These are phyloP conservation scores for Ammopiptanthus mongolicus DNA, from an alignment of 306 rosid genomes.

Conservation along the genomic window DNA sequence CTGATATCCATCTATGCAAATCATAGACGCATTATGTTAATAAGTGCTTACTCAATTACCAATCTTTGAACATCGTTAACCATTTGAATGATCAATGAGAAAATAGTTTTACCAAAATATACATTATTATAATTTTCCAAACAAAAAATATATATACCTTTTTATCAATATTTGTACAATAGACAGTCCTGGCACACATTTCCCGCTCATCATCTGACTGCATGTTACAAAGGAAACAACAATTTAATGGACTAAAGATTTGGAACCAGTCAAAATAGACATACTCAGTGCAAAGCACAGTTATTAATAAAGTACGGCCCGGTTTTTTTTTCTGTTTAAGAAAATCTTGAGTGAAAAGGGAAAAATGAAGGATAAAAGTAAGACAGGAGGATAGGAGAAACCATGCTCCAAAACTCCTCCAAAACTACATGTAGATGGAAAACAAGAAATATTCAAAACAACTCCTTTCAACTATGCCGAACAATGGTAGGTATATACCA, in stretches of 20 bases:
- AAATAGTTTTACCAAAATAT: background rate
- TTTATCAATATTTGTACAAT: conserved; percentile 96
- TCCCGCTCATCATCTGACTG: conserved; percentile 98
- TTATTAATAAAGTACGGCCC: background rate
- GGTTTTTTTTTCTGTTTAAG: background rate
- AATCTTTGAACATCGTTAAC: background rate
- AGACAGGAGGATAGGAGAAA: background rate
- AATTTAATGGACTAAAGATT: background rate
- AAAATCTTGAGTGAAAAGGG: background rate
- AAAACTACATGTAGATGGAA: background rate
- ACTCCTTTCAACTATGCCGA: background rate
- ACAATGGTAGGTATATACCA: background rate
- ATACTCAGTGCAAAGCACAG: background rate
- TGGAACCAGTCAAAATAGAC: background rate
- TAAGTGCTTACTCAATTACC: background rate
- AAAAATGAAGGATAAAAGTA: background rate
- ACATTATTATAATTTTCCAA: background rate
- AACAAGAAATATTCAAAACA: background rate
- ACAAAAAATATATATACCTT: conserved; percentile 42
- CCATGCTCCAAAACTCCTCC: conserved; percentile 14
- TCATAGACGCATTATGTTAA: background rate
- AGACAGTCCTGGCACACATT: conserved; percentile 93
- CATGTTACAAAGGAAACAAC: conserved; percentile 24
- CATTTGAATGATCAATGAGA: background rate
- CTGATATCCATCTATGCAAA: background rate